These are phyloP conservation scores for Cucumis cinereus DNA, from an alignment of 306 rosid species.

Conservation along the genomic window DNA sequence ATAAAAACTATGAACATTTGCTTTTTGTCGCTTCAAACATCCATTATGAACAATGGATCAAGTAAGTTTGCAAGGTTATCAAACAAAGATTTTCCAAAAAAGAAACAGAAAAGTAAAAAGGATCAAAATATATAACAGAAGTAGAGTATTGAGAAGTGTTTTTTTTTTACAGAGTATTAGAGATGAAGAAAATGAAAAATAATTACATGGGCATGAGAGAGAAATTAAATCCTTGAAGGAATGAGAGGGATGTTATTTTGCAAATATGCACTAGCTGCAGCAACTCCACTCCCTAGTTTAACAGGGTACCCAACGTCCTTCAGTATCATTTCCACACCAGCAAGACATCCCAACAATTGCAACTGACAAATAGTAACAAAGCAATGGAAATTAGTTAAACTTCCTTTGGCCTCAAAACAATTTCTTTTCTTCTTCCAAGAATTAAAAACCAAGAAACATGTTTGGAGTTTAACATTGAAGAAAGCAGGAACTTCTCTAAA, in stretches of 20 bases:
- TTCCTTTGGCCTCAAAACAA: background rate
- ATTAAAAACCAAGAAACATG: background rate
- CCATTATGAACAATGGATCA: background rate
- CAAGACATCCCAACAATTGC: constrained; percentile 94
- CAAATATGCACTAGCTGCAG: constrained; percentile 79
- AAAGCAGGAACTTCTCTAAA: background rate
- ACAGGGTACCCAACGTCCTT: constrained; percentile 91
- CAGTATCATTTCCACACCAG: constrained; percentile 98
- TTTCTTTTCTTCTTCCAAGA: background rate
- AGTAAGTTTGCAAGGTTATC: background rate
- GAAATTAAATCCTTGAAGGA: constrained; percentile 67
- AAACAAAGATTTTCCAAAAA: background rate
- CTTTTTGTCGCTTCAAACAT: too few relatives aligned
- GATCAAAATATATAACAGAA: background rate
- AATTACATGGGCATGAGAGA: constrained; percentile 10
- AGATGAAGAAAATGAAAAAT: constrained; percentile 15
- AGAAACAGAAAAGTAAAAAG: background rate
- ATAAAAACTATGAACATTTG: too few relatives aligned
- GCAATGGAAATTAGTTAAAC: background rate
- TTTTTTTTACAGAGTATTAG: constrained; percentile 14
- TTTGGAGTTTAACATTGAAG: background rate
- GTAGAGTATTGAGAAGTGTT: constrained; percentile 13
- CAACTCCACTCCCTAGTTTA: constrained; percentile 90
- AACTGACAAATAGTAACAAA: constrained; percentile 27
- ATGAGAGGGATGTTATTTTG: constrained; percentile 71